These are phyloP conservation scores for Backusella westeae DNA, from an alignment of 192 early-diverging fungal species.

Conservation along the genomic window DNA sequence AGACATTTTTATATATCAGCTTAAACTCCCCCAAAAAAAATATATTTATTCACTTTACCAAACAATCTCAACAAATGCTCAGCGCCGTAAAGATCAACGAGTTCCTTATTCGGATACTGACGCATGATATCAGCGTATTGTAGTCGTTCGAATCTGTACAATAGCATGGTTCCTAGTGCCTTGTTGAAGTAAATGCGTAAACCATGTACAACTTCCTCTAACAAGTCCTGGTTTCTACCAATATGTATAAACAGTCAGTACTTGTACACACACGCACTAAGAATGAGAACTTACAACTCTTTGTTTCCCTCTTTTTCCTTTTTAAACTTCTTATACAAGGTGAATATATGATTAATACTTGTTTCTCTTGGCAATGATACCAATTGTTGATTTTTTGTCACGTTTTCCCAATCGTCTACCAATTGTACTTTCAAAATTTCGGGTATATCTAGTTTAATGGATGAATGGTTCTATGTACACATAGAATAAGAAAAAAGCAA, in stretches of 20 bases:
- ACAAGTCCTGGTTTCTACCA: constrained; percentile 64
- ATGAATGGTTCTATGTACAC: constrained; percentile 59
- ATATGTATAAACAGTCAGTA: not conserved
- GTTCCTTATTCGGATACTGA: constrained; percentile 66
- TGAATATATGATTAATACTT: constrained; percentile 75
- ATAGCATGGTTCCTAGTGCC: constrained; percentile 86
- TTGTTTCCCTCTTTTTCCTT: constrained; percentile 43
- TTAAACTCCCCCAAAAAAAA: not conserved
- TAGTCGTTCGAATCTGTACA: constrained; percentile 95
- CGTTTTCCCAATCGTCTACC: constrained; percentile 97
- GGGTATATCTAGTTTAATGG: constrained; percentile 90
- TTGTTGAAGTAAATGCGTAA: constrained; percentile 91
- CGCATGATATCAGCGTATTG: constrained; percentile 89
- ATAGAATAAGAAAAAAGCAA: constrained; percentile 23
- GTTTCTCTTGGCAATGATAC: constrained; percentile 83
- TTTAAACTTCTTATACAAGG: constrained; percentile 64
- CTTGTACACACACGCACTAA: not conserved
- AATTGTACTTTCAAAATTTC: constrained; percentile 83
- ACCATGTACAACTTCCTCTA: constrained; percentile 87
- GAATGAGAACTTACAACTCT: not conserved
- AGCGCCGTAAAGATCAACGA: constrained; percentile 91
- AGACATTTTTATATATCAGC: not conserved
- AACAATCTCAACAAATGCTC: constrained; percentile 95
- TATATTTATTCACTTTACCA: constrained; percentile 51
- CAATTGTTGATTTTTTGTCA: constrained; percentile 94